Base-by-base conservation (phyloP, 1,139 yeast species). In the Hanseniaspora gamundiae region DNA sequence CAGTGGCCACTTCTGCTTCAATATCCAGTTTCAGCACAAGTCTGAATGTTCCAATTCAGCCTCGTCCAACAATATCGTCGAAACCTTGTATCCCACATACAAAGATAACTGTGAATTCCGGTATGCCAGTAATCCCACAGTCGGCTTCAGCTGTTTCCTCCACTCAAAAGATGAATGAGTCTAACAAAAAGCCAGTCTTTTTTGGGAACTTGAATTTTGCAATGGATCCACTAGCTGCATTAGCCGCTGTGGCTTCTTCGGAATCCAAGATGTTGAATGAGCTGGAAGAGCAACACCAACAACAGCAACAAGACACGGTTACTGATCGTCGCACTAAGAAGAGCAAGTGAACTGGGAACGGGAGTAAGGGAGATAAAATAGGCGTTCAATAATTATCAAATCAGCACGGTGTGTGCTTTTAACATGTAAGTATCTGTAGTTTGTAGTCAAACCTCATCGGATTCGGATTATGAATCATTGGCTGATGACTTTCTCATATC, bases 171-270 rank as follows among this genome's bases (percentile, higher is more conserved):
- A 27, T 29, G 16, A 21, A 31, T 2, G 14, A 40, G 8, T 28
- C 44, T 8, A 4, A 26, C 17, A 11, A 22, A 21, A 19, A 38
- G 41, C 20, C 36, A 28, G 31, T 46, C 7, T 22, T 42, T 14
- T 36, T 42, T 33, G 46, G 50, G 8, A 30, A 45, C 14, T 47
- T 58, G 43, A 58, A 58, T 41, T 60, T 60, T 42, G 56, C 61
- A 5, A 54, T 53, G 44, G 64, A 61, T 43, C 65, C 65, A 8
- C 43, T 61, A 40, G 64, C 64, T 17, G 64, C 64, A 1, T 48
- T 61, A 17, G 65, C 65, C 2, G 65, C 65, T 2, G 56, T 61
- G 7, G 65, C 65, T 7, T 60, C 65, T 2, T 58, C 61, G 2
- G 46, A 44, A 17, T 43, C 42, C 13, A 44, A 44, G 14, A 19